Conservation (phyloP, 176 grass and related monocot species). For the Chloris gayana region DNA sequence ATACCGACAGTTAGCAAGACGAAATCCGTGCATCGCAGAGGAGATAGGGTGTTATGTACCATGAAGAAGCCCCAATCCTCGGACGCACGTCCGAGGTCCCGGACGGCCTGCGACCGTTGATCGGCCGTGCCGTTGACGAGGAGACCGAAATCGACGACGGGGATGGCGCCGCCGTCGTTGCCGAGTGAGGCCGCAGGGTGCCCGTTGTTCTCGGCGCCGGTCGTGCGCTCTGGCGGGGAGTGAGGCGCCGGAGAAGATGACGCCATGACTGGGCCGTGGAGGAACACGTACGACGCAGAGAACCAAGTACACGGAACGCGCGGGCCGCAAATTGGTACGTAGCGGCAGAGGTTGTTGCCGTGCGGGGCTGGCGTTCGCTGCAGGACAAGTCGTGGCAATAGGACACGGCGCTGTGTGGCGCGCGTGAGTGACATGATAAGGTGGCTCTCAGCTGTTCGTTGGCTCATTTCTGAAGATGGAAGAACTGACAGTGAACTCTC, state of each 20-base stretch:
- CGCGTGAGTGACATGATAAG: not conserved
- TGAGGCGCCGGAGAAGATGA: not conserved
- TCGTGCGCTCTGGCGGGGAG: not conserved
- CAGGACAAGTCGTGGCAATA: not conserved
- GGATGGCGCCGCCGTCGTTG: constrained; percentile 27
- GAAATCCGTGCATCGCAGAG: not conserved
- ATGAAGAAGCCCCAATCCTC: constrained; percentile 85
- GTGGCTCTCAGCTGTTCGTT: not conserved
- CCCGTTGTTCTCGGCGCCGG: not conserved
- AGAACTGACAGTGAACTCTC: too few relatives aligned
- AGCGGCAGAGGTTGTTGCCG: not conserved
- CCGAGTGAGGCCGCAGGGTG: not conserved
- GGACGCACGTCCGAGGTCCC: constrained; percentile 53
- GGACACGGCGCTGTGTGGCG: not conserved
- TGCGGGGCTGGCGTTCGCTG: not conserved
- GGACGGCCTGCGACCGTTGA: constrained; percentile 39
- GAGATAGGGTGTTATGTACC: constrained; percentile 33
- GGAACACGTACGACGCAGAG: not conserved
- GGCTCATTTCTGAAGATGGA: too few relatives aligned
- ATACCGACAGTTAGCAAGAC: not conserved
- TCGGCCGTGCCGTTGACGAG: constrained; percentile 45
- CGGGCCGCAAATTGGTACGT: not conserved
- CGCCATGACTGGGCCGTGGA: not conserved
- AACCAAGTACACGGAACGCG: too few relatives aligned
- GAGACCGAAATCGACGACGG: constrained; percentile 55